phyloP scores from a whole-genome alignment of 495 filamentous ascomycete genomes.

The Pseudoneurospora amorphoporcata region DNA sequence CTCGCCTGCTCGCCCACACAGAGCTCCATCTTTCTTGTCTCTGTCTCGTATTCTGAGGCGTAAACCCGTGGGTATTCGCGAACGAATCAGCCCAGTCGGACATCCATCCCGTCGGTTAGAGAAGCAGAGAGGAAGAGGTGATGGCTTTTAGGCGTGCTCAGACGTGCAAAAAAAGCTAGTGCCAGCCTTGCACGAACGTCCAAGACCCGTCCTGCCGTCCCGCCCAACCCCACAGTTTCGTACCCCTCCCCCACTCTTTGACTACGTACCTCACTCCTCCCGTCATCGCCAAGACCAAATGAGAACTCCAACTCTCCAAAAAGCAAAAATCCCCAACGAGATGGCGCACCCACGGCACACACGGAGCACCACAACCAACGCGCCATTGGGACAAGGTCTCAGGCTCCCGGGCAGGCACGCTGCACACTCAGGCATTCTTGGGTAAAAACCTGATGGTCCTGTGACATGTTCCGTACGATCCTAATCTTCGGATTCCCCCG shows the following conservation, averaged over 20 bases:
- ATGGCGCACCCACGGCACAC: not conserved
- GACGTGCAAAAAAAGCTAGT: not conserved
- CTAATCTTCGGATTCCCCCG: slow-evolving; percentile 7
- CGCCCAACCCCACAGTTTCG: not conserved
- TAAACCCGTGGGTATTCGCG: not conserved
- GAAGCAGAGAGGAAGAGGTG: not conserved
- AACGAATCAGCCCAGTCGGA: not conserved
- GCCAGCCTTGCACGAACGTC: not conserved
- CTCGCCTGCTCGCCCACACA: not conserved
- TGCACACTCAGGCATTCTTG: not conserved
- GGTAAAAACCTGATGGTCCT: slow-evolving; percentile 12
- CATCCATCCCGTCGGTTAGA: not conserved
- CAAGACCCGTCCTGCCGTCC: not conserved
- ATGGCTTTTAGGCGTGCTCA: not conserved
- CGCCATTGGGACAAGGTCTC: not conserved
- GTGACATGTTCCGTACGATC: slow-evolving; percentile 8
- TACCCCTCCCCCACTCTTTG: not conserved
- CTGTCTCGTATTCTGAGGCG: not conserved
- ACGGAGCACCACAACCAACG: slow-evolving; percentile 2
- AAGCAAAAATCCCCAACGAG: not conserved
- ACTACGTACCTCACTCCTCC: not conserved
- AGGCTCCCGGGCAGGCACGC: slow-evolving; percentile 2
- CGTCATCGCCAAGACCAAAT: not conserved
- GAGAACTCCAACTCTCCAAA: not conserved
- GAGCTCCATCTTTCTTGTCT: not conserved